Evolutionary conservation across 73 alveolate species (phyloP).

Genomic region (Tetrahymena elliotti): DNA sequence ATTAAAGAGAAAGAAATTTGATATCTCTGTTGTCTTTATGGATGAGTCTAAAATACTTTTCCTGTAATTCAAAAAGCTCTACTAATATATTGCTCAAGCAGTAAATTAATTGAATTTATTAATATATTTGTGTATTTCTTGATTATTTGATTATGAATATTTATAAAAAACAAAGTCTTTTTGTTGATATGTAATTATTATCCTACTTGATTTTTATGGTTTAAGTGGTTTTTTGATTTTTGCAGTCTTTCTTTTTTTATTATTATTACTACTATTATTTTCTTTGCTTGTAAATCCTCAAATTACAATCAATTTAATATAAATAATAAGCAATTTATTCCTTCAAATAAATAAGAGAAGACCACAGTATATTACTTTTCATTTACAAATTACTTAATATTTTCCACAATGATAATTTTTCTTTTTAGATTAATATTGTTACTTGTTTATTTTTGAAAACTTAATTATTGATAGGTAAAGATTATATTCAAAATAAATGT

Average conservation of each 20-base stretch:
- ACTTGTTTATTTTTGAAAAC: background rate
- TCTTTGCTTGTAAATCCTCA: background rate
- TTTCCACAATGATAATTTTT: no score
- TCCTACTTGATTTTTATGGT: background rate
- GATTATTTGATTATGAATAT: no score
- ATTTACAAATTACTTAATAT: background rate
- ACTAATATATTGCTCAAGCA: no score
- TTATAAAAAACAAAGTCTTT: background rate
- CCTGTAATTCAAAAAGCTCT: background rate
- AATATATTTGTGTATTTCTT: background rate
- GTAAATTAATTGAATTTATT: background rate
- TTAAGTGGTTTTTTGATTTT: background rate
- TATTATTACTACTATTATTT: no score
- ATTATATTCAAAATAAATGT: background rate
- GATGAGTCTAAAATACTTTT: no score
- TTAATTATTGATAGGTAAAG: background rate
- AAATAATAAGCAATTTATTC: background rate
- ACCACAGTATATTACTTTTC: background rate
- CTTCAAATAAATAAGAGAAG: background rate
- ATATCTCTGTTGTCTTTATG: background rate
- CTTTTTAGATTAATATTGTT: no score
- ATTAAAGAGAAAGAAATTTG: background rate
- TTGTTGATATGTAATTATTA: background rate
- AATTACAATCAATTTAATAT: no score
- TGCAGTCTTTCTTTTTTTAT: background rate